These are phyloP conservation scores for Fusarium heterosporum DNA, from an alignment of 2,329 filamentous ascomycete genomes.

Conservation along the genomic window DNA sequence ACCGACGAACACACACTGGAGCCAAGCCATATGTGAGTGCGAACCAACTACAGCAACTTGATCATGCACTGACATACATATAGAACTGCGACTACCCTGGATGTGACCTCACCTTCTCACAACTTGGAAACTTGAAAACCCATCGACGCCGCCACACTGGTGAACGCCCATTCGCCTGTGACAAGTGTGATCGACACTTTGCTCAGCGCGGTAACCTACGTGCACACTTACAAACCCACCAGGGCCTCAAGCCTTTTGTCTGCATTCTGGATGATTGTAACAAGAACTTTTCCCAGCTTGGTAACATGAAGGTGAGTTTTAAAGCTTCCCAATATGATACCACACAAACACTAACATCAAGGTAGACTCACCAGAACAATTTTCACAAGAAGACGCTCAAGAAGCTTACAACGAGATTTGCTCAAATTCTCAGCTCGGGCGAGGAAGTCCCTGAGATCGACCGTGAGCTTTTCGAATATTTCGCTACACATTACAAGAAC, in stretches of 20 bases:
- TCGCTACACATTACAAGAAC: conserved; percentile 91
- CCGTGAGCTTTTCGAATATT: conserved; percentile 84
- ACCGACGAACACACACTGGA: conserved; percentile 88
- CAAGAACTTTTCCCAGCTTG: conserved; percentile 89
- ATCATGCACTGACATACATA: conserved; percentile 41
- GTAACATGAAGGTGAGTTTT: conserved; percentile 83
- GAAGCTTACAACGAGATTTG: conserved; percentile 77
- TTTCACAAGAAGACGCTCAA: conserved; percentile 84
- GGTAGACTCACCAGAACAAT: conserved; percentile 89
- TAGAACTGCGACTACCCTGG: conserved; percentile 76
- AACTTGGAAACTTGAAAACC: conserved; percentile 92
- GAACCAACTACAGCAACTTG: no score
- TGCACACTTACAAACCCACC: conserved; percentile 85
- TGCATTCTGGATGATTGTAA: conserved; percentile 86
- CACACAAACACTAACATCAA: conserved; percentile 9
- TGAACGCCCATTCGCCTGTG: conserved; percentile 85
- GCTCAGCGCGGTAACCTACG: conserved; percentile 88
- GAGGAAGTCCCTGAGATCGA: conserved; percentile 71
- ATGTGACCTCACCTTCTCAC: conserved; percentile 86
- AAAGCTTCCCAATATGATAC: neutral
- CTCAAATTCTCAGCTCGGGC: conserved; percentile 66
- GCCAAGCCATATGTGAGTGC: conserved; percentile 85
- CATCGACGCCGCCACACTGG: conserved; percentile 90
- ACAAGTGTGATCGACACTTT: conserved; percentile 83
- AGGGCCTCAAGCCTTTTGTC: conserved; percentile 79